Percentiles rank a stretch among this genome's conserved stretches.
Conservation (phyloP, 2,329 filamentous ascomycete species). For the Trichoderma breve region DNA sequence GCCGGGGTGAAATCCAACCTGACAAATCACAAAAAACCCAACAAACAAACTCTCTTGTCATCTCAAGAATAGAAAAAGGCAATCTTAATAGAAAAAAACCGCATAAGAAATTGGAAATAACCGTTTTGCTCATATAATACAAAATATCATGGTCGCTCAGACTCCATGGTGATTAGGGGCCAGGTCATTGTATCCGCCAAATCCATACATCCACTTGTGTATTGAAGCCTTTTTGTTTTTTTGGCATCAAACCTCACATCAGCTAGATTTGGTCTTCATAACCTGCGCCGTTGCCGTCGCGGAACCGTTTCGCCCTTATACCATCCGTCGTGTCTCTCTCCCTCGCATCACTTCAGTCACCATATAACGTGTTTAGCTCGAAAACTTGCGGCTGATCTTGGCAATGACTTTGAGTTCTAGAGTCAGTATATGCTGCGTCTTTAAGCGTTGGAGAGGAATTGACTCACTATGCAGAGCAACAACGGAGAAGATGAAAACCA, state of each 20-base stretch:
- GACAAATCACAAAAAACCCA: neutral
- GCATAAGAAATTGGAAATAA: constrained; percentile 10
- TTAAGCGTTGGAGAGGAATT: neutral
- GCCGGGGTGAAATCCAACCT: neutral
- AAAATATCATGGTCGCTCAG: constrained; percentile 20
- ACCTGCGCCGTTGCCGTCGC: constrained; percentile 15
- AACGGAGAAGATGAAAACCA: constrained; percentile 98
- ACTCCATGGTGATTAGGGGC: constrained; percentile 18
- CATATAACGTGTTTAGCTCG: constrained; percentile 47
- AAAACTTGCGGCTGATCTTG: constrained; percentile 89
- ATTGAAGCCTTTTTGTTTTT: neutral
- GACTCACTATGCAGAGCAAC: constrained; percentile 92
- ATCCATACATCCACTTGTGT: constrained; percentile 8
- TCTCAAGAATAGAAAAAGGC: neutral
- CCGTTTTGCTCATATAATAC: constrained; percentile 21
- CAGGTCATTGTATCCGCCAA: constrained; percentile 17
- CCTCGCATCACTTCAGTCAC: neutral
- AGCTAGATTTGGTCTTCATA: constrained; percentile 4
- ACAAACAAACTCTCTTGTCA: neutral
- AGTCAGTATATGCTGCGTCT: constrained; percentile 24
- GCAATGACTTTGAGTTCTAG: constrained; percentile 71
- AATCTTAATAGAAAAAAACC: neutral
- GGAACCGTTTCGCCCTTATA: constrained; percentile 11
- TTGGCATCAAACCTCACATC: neutral
- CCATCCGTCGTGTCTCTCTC: neutral